phyloP scores from a whole-genome alignment of 306 rosid genomes.

The Gillenia trifoliata region DNA sequence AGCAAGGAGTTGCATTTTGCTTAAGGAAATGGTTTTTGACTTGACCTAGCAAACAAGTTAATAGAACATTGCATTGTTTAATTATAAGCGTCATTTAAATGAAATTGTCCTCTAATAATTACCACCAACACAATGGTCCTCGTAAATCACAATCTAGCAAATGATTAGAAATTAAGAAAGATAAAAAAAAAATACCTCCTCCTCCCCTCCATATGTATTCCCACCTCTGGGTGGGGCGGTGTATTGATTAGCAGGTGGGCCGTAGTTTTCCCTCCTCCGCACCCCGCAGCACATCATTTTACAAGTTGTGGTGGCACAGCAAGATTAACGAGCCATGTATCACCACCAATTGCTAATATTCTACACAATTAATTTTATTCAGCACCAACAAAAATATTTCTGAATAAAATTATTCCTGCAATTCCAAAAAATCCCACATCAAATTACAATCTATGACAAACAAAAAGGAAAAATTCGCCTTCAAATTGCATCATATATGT shows the following conservation, averaged over 20 bases:
- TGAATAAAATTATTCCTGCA: slow-evolving; percentile 3
- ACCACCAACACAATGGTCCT: not conserved
- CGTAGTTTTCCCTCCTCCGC: slow-evolving; percentile 65
- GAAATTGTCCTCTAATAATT: not conserved
- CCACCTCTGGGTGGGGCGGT: slow-evolving; percentile 65
- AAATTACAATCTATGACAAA: not conserved
- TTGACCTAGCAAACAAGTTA: too few relatives aligned
- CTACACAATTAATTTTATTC: not conserved
- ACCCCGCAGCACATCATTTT: slow-evolving; percentile 85
- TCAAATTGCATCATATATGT: not conserved
- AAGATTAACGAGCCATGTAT: slow-evolving; percentile 40
- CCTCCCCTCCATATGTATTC: slow-evolving; percentile 52
- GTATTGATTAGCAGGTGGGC: slow-evolving; percentile 60
- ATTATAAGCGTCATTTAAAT: too few relatives aligned
- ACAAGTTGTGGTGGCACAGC: slow-evolving; percentile 28
- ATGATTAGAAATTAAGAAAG: not conserved
- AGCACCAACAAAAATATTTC: not conserved
- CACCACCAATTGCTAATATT: not conserved
- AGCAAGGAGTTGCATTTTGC: too few relatives aligned
- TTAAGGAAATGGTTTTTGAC: too few relatives aligned
- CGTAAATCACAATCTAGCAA: not conserved
- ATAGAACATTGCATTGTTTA: too few relatives aligned
- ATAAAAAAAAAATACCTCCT: slow-evolving; percentile 21
- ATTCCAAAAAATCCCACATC: not conserved
- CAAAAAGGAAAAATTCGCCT: not conserved